Percentiles rank a stretch among this genome's conserved stretches.
Conservation (phyloP, 768 basidiomycete genomes). For the Trametes maxima region DNA sequence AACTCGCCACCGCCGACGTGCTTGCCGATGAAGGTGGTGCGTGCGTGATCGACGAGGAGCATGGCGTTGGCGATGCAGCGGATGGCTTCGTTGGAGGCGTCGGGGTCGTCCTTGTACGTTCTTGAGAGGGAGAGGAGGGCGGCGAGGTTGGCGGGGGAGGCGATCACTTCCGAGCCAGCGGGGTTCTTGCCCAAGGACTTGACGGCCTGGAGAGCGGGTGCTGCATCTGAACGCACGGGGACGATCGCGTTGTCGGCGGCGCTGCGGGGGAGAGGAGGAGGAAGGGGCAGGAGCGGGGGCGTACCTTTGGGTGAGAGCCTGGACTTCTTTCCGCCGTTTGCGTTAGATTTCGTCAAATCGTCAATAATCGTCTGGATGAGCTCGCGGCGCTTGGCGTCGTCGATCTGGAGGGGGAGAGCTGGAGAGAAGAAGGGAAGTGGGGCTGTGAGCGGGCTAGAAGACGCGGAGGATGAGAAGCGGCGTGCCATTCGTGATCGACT, state of each 20-base stretch:
- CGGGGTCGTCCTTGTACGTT: constrained; percentile 56
- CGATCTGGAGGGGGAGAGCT: constrained; percentile 54
- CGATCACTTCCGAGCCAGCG: constrained; percentile 64
- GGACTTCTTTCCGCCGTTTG: constrained; percentile 43
- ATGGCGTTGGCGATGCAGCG: constrained; percentile 81
- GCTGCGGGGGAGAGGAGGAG: constrained; percentile 3
- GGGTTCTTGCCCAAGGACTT: constrained; percentile 77
- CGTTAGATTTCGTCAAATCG: constrained; percentile 29
- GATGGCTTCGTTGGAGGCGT: constrained; percentile 69
- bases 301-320: constrained; percentile 60
- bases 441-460: constrained; percentile 4
- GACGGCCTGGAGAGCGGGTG: constrained; percentile 66
- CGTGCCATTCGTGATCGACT: constrained; percentile 54
- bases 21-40: constrained; percentile 55
- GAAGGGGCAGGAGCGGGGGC: constrained; percentile 27
- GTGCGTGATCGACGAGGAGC: constrained; percentile 64
- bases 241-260: constrained; percentile 2
- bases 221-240: constrained; percentile 51
- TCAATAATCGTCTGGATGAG: constrained; percentile 47
- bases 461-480: constrained; percentile 12
- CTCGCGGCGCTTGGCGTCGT: constrained; percentile 49
- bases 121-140: constrained; percentile 54
- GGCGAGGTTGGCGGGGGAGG: constrained; percentile 55
- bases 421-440: constrained; percentile 1
- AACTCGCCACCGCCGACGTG: constrained; percentile 66